Percentiles rank a stretch among this genome's conserved stretches.
Conservation (phyloP, 2,329 filamentous ascomycete genomes). For the Fusarium sp. region DNA sequence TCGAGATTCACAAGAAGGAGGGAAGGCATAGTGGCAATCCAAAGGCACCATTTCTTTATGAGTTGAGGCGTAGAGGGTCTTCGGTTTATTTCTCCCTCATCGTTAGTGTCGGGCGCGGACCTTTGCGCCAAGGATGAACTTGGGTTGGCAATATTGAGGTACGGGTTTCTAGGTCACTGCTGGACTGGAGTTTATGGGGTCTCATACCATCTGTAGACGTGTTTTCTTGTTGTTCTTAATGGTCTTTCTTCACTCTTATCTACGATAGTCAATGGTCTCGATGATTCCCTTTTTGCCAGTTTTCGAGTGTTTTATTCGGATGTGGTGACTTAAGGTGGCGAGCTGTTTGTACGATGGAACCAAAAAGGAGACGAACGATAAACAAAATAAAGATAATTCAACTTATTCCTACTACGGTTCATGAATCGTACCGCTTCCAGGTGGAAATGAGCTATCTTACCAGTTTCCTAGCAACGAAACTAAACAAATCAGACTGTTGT, state of each 20-base stretch:
- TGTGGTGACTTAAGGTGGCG: conserved; percentile 5
- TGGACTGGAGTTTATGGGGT: conserved; percentile 48
- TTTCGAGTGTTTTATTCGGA: conserved; percentile 16
- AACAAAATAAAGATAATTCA: conserved; percentile 10
- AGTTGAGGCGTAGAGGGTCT: conserved; percentile 34
- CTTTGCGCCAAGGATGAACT: conserved; percentile 28
- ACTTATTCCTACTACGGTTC: conserved; percentile 1
- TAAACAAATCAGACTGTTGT: conserved; percentile 12
- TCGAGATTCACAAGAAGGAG: conserved; percentile 22
- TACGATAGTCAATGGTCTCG: conserved; percentile 43
- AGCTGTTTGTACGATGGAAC: conserved; percentile 13
- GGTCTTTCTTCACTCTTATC: conserved; percentile 25
- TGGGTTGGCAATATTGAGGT: conserved; percentile 41
- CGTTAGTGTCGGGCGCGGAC: conserved; percentile 22
- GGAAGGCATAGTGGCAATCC: conserved; percentile 23
- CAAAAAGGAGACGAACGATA: conserved; percentile 6
- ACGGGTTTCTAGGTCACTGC: conserved; percentile 36
- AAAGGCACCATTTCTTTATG: conserved; percentile 27
- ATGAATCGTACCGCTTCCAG: background rate
- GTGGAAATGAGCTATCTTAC: conserved; percentile 16
- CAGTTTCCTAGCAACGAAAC: conserved; percentile 29
- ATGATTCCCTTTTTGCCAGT: conserved; percentile 27
- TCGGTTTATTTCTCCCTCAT: conserved; percentile 9
- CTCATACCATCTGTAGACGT: conserved; percentile 49
- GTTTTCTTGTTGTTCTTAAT: conserved; percentile 32